Evolutionary conservation across 2,329 filamentous ascomycete species (phyloP), one percentile per base, ranked within the genome.

Genomic region (Fusarium scirpi): DNA sequence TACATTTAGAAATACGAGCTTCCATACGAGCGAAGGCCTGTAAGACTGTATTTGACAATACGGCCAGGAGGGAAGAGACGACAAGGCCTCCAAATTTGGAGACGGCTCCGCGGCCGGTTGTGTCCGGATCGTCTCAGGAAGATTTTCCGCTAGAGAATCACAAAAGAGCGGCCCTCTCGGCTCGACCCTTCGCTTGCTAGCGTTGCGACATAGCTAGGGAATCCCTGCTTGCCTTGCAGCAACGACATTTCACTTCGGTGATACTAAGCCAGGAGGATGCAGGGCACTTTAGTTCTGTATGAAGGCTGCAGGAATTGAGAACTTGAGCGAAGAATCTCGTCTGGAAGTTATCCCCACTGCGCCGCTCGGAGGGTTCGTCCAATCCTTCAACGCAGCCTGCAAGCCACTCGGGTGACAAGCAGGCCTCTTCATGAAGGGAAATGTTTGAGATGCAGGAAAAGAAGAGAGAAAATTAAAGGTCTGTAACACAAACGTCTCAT

Each of bases 401-500:
- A 8, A 15, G 46, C 45, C 15, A 62, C 22, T 27, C 15, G 9
- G 38, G 40, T 11, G 22, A 54, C 9, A 45, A 32, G 27, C 15
- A 27, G 32, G 34, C 24, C 32, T 53, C n/a, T n/a, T n/a, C n/a
- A n/a, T n/a, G n/a, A n/a, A n/a, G n/a, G n/a, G n/a, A n/a, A n/a
- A n/a, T 29, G 22, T 32, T 12, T 32, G 22, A 57, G 5, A 16
- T 29, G 40, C 20, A 46, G 25, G 18, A 27, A 15, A 20, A 6
- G 1, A 43, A 20, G 27, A 29, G 38, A 45, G 25, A 29, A 18
- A 6, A 56, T 4, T 24, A 3, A 15, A 18, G 54, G 22, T 20
- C 30, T 49, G 38, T 56, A 56, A 45, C 38, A 45, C 27, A 53
- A 20, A 7, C 9, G 59, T 58, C 59, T 65, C 51, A 58, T 16